Base-by-base conservation (phyloP, 2,329 filamentous ascomycete genomes). In the Fusarium ramigenum region DNA sequence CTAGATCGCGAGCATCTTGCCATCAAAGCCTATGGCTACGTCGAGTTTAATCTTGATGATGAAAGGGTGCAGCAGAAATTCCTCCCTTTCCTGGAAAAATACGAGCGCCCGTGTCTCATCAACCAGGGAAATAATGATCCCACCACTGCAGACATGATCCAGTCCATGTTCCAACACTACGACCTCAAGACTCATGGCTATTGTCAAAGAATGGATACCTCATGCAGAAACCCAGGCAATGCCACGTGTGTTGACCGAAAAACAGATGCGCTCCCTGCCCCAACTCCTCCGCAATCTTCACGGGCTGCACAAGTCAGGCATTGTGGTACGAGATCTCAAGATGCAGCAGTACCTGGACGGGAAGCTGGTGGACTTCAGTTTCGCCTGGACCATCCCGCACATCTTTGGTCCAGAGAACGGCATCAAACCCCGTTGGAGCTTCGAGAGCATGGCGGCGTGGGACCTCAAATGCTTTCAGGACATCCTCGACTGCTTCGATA, bases 311-410 rank as follows among this genome's bases (percentile, higher is more conserved):
- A 70, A 30, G 18, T 66, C 39, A 18, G 70, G 70, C 15, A 73
- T 73, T 3, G 61, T 73, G 4, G 4, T 73, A 0, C 65, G 66
- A 8, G 70, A 73, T n/a, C 23, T 73, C 54, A 49, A 73, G 16
- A 2, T 2, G 2, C 46, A 56, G 25, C 70, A 73, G n/a, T 73
- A 73, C 25, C 37, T 34, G 1, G 34, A 63, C 9, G 70, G 70
- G 3, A 5, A 53, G 12, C 37, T 73, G 1, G 57, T 1, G 8
- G 70, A 73, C 39, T 60, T 73, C 7, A 66, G 60, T 4, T 52
- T 59, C n/a, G 60, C 70, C 9, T 73, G 70, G 70, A 73, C 70
- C 4, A 53, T 73, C 25, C 70, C 70, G 1, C 70, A 73, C 2
- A 46, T 56, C 7, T 32, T 43, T 0, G 56, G n/a, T 14, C 70